Evolutionary conservation across 2,329 filamentous ascomycete species (phyloP).

Genomic region (Fusarium humuli): DNA sequence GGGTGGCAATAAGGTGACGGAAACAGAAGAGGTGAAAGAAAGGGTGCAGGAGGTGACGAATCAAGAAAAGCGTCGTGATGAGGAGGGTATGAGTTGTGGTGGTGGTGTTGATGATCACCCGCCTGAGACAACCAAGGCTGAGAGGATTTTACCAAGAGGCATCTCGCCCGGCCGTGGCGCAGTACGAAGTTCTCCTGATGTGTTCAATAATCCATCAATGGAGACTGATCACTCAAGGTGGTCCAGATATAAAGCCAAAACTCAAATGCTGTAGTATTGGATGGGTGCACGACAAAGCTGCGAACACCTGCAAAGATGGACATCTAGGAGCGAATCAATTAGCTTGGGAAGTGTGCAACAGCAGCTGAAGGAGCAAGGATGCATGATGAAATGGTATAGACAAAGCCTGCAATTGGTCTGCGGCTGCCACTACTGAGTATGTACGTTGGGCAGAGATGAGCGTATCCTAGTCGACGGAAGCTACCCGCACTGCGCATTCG

Average conservation of each 20-base stretch:
- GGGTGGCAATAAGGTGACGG: slow-evolving; percentile 21
- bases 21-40: slow-evolving; percentile 10
- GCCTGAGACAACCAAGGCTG: slow-evolving; percentile 45
- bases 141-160: slow-evolving; percentile 30
- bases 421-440: slow-evolving; percentile 18
- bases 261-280: slow-evolving; percentile 14
- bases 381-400: slow-evolving; percentile 14
- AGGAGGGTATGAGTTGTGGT: slow-evolving; percentile 35
- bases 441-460: slow-evolving; percentile 19
- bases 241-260: slow-evolving; percentile 21
- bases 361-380: slow-evolving; percentile 29
- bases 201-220: slow-evolving; percentile 15
- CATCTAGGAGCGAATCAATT: slow-evolving; percentile 14
- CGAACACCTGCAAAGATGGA: slow-evolving; percentile 27
- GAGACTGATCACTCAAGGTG: background rate
- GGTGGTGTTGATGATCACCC: slow-evolving; percentile 45
- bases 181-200: slow-evolving; percentile 14
- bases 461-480: slow-evolving; percentile 23
- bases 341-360: slow-evolving; percentile 1
- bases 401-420: slow-evolving; percentile 23
- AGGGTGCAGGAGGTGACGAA: slow-evolving; percentile 38
- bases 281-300: slow-evolving; percentile 21
- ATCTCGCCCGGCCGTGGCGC: slow-evolving; percentile 34
- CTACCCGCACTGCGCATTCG: slow-evolving; percentile 16
- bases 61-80: slow-evolving; percentile 34